Conservation (phyloP, 2,329 filamentous ascomycete species). For the Arthrobotrys megalospora region DNA sequence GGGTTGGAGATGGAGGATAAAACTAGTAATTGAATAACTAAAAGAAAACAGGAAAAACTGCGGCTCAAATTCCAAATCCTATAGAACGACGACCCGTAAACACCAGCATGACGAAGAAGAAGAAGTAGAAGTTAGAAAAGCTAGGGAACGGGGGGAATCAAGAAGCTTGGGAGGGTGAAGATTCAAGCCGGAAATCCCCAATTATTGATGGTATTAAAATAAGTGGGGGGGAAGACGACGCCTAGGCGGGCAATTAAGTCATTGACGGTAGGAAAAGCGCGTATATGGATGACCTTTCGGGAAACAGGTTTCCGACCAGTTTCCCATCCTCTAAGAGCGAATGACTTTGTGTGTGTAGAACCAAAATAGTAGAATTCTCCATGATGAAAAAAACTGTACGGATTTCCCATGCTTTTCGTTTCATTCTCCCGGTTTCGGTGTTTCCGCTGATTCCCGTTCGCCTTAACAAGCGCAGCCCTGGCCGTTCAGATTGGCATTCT, state of each 20-base stretch:
- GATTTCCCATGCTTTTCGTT: conserved; percentile 30
- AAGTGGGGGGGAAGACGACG: conserved; percentile 38
- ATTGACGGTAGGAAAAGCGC: conserved; percentile 34
- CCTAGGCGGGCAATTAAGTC: conserved; percentile 26
- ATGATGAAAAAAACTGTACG: conserved; percentile 18
- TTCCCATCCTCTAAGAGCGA: conserved; percentile 50
- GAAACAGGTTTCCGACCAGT: background rate
- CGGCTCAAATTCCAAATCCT: conserved; percentile 61
- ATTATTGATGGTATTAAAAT: conserved; percentile 53
- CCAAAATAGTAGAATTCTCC: conserved; percentile 53
- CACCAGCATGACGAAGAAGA: conserved; percentile 57
- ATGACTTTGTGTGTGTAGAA: conserved; percentile 39
- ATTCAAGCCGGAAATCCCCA: conserved; percentile 17
- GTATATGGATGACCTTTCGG: conserved; percentile 1
- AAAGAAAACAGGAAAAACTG: conserved; percentile 33
- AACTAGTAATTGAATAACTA: conserved; percentile 22
- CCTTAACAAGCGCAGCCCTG: conserved; percentile 49
- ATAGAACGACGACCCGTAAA: conserved; percentile 60
- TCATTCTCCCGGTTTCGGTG: conserved; percentile 25
- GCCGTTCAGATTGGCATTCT: conserved; percentile 34
- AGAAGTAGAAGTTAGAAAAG: conserved; percentile 37
- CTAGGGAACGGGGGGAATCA: conserved; percentile 9
- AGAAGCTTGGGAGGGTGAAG: background rate
- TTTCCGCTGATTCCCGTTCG: conserved; percentile 10
- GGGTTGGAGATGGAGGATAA: conserved; percentile 18